A percentile compares a stretch with the other conserved stretches of the same genome.
These are phyloP conservation scores for Daldinia concentrica DNA, from an alignment of 495 filamentous ascomycete species.

Conservation along the genomic window DNA sequence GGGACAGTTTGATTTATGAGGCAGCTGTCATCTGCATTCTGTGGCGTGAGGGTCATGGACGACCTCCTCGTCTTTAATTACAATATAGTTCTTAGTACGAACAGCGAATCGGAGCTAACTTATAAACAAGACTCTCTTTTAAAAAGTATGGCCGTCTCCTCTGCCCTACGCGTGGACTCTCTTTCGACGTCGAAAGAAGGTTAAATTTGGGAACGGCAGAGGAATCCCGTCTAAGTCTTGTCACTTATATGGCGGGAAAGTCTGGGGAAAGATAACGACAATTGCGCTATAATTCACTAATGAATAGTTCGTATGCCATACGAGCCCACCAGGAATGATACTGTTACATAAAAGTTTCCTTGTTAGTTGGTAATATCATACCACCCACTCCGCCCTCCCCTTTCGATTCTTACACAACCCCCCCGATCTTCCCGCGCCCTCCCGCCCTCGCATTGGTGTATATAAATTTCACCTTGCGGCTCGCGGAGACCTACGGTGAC, in stretches of 20 bases:
- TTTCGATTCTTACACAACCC: not conserved
- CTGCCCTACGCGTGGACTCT: not conserved
- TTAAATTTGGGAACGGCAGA: not conserved
- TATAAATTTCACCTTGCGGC: slow-evolving; percentile 4
- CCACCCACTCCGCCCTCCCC: slow-evolving; percentile 18
- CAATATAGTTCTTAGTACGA: not conserved
- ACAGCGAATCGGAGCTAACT: not conserved
- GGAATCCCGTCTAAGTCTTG: not conserved
- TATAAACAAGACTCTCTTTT: not conserved
- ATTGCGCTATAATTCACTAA: slow-evolving; percentile 5
- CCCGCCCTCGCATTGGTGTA: not conserved
- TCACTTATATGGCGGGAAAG: slow-evolving; percentile 14
- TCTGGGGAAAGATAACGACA: slow-evolving; percentile 26
- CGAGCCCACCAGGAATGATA: slow-evolving; percentile 3
- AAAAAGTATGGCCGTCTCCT: no score
- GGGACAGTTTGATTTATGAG: slow-evolving; percentile 53
- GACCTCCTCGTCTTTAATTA: slow-evolving; percentile 10
- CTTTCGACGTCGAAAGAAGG: not conserved
- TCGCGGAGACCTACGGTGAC: slow-evolving; percentile 15
- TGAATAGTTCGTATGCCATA: not conserved
- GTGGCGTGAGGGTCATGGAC: slow-evolving; percentile 41
- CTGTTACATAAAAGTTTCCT: slow-evolving; percentile 34
- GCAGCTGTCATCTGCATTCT: slow-evolving; percentile 55
- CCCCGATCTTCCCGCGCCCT: not conserved
- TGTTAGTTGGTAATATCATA: not conserved